A percentile compares a stretch with the other conserved stretches of the same genome.
phyloP scores from a whole-genome alignment of 108 stramenopile species.

The Fragilaria radians region DNA sequence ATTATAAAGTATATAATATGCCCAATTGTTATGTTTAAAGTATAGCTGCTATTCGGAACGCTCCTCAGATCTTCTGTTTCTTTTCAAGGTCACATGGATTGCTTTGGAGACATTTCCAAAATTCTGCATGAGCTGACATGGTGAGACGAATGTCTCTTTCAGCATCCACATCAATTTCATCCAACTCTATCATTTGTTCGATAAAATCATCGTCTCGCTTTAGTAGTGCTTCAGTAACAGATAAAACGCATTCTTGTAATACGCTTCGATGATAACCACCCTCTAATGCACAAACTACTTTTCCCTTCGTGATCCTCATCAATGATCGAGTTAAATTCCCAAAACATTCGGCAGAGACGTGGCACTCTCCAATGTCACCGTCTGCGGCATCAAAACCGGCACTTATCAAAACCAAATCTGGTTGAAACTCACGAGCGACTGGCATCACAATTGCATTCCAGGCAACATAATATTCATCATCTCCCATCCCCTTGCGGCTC shows the following conservation, averaged over 20 bases:
- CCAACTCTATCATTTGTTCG: slow-evolving; percentile 20
- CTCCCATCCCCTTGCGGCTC: slow-evolving; percentile 60
- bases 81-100: not conserved
- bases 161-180: slow-evolving; percentile 26
- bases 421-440: slow-evolving; percentile 42
- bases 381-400: slow-evolving; percentile 84
- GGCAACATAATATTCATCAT: slow-evolving; percentile 60
- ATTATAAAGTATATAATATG: no score
- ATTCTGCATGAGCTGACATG: slow-evolving; percentile 21
- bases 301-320: slow-evolving; percentile 32
- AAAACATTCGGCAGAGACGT: slow-evolving; percentile 45
- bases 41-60: no score
- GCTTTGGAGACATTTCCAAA: slow-evolving; percentile 35
- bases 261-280: slow-evolving; percentile 50
- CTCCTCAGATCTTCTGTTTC: no score
- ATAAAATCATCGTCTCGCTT: slow-evolving; percentile 15
- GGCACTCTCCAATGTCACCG: slow-evolving; percentile 69
- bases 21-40: no score
- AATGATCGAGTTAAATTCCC: slow-evolving; percentile 44
- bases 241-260: slow-evolving; percentile 31
- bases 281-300: slow-evolving; percentile 42
- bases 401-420: slow-evolving; percentile 67
- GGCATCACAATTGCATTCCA: slow-evolving; percentile 61
- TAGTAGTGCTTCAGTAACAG: slow-evolving; percentile 27
- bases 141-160: slow-evolving; percentile 42